A percentile compares a stretch with the other conserved stretches of the same genome.
These are phyloP conservation scores for Vachellia pachyceras DNA, from an alignment of 306 rosid genomes.

Conservation along the genomic window DNA sequence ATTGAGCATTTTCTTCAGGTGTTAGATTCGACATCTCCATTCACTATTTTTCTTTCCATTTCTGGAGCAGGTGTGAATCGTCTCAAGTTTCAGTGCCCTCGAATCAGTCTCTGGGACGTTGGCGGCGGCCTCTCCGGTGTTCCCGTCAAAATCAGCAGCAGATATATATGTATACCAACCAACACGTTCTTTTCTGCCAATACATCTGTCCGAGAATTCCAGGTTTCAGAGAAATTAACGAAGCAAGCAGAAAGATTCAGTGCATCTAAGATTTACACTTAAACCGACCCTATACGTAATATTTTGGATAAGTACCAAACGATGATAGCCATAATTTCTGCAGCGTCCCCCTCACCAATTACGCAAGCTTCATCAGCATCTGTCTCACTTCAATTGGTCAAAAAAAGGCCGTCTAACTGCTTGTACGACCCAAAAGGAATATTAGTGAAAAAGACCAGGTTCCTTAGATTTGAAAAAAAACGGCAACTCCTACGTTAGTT, in stretches of 20 bases:
- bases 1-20: neutral
- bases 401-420: neutral
- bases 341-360: constrained; percentile 21
- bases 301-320: neutral
- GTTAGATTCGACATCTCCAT: neutral
- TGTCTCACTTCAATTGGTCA: constrained; percentile 13
- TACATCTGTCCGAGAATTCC: neutral
- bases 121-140: too few relatives aligned
- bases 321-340: neutral
- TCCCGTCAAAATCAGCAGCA: too few relatives aligned
- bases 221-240: neutral
- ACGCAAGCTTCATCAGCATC: constrained; percentile 20
- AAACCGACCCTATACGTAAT: neutral
- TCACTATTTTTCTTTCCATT: neutral
- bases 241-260: too few relatives aligned
- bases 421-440: neutral
- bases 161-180: neutral
- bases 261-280: neutral
- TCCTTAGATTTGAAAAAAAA: constrained; percentile 4
- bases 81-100: too few relatives aligned
- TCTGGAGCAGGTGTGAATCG: neutral
- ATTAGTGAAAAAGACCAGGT: neutral
- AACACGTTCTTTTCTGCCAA: neutral
- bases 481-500: neutral
- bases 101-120: too few relatives aligned